These are phyloP conservation scores for Alloascoidea hylecoeti DNA, from an alignment of 805 yeast genomes.

Conservation along the genomic window DNA sequence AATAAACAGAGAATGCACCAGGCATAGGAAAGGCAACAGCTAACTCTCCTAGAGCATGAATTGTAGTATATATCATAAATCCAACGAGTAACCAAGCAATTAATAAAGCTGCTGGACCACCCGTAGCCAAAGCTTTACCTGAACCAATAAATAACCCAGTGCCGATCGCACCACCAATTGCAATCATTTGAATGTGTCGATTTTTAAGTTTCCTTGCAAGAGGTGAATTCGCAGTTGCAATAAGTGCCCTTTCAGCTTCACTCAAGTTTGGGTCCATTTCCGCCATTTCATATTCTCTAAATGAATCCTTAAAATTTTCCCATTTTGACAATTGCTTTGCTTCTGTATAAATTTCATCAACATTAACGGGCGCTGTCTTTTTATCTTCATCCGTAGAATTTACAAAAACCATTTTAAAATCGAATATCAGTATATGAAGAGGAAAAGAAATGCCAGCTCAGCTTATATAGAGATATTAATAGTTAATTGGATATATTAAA, in stretches of 20 bases:
- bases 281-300: no score
- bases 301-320: no score
- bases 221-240: slow-evolving; percentile 38
- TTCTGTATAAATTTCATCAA: no score
- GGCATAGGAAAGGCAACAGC: slow-evolving; percentile 53
- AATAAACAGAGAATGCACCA: slow-evolving; percentile 53
- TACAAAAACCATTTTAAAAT: no score
- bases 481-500: no score
- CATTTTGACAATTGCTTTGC: no score
- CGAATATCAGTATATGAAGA: no score
- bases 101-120: slow-evolving; percentile 45
- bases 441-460: no score
- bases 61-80: slow-evolving; percentile 51
- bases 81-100: slow-evolving; percentile 61
- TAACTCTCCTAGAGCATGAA: slow-evolving; percentile 56
- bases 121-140: slow-evolving; percentile 50
- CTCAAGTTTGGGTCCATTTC: no score
- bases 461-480: no score
- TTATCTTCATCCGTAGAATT: no score
- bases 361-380: no score
- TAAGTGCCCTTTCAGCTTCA: slow-evolving; percentile 19
- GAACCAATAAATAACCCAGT: slow-evolving; percentile 73
- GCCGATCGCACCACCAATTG: slow-evolving; percentile 76
- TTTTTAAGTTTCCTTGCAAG: slow-evolving; percentile 32
- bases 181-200: slow-evolving; percentile 56